These are phyloP conservation scores for Solanum tarapatanum DNA, from an alignment of 257 asterid genomes.

Conservation along the genomic window DNA sequence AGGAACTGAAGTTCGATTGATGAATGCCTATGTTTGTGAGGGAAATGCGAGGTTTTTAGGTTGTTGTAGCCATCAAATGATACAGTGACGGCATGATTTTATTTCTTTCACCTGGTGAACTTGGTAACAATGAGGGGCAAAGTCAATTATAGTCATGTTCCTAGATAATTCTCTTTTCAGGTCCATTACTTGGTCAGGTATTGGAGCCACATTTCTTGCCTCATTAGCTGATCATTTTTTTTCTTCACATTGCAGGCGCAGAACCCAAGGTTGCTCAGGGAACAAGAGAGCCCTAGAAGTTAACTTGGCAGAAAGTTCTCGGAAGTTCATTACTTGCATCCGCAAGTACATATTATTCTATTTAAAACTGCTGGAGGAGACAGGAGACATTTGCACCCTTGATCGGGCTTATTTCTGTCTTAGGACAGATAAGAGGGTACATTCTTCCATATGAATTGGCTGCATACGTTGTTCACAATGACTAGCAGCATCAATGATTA, in stretches of 20 bases:
- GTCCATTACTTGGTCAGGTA: background rate
- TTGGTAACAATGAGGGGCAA: background rate
- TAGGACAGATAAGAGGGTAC: slow-evolving; percentile 93
- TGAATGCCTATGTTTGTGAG: background rate
- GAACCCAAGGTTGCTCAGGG: slow-evolving; percentile 66
- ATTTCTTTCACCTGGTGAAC: background rate
- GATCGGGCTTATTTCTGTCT: slow-evolving; percentile 82
- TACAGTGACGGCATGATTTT: background rate
- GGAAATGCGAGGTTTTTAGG: background rate
- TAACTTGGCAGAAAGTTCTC: slow-evolving; percentile 90
- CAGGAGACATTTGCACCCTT: slow-evolving; percentile 70
- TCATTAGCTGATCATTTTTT: background rate
- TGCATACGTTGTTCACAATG: background rate
- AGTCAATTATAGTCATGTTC: background rate
- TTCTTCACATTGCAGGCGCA: slow-evolving; percentile 44
- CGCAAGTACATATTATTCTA: slow-evolving; percentile 83
- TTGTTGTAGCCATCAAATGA: background rate
- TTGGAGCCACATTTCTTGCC: background rate
- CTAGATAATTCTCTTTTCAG: background rate
- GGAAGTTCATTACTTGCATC: slow-evolving; percentile 92
- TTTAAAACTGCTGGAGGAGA: slow-evolving; percentile 83
- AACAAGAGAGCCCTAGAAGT: slow-evolving; percentile 82
- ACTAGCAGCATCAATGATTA: background rate
- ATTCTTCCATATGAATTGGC: background rate
- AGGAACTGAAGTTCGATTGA: background rate